phyloP scores from a whole-genome alignment of 371 early-diverging fungal genomes.

The Mucor plumbeus region DNA sequence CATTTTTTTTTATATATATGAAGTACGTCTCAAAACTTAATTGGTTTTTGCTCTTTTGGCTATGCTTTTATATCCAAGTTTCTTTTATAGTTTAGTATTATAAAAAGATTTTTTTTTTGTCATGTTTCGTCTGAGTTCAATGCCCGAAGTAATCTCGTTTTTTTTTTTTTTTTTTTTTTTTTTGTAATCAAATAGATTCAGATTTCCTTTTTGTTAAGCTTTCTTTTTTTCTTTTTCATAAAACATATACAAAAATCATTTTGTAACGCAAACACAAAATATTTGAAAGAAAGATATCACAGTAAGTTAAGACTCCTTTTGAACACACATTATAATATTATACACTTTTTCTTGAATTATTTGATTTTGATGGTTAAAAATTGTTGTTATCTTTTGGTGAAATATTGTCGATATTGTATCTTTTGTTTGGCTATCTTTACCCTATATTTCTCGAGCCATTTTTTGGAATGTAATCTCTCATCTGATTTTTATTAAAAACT shows the following conservation, averaged over 20 bases:
- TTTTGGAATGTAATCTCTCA: neutral
- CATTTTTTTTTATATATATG: neutral
- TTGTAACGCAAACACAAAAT: conserved; percentile 4
- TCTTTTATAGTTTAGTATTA: neutral
- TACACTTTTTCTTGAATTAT: neutral
- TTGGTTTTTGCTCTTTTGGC: neutral
- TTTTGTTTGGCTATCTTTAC: conserved; percentile 14
- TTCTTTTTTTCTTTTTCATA: conserved; percentile 10
- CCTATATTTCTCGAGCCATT: conserved; percentile 6
- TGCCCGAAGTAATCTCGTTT: neutral
- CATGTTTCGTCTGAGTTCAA: conserved; percentile 9
- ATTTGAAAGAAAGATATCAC: conserved; percentile 1
- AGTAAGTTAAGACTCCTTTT: conserved; percentile 24
- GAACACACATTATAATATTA: neutral
- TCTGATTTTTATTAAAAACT: neutral
- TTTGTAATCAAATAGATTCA: neutral
- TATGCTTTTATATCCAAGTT: neutral
- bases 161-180: conserved; percentile 12
- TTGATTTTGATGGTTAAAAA: neutral
- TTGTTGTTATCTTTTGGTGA: neutral
- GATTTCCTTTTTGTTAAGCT: neutral
- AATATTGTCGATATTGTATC: neutral
- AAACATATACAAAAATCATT: neutral
- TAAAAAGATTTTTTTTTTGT: neutral
- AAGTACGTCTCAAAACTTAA: neutral